A percentile compares a stretch with the other conserved stretches of the same genome.
Conservation (phyloP, 768 basidiomycete genomes). For the Chalciporus pseudorubinellus region DNA sequence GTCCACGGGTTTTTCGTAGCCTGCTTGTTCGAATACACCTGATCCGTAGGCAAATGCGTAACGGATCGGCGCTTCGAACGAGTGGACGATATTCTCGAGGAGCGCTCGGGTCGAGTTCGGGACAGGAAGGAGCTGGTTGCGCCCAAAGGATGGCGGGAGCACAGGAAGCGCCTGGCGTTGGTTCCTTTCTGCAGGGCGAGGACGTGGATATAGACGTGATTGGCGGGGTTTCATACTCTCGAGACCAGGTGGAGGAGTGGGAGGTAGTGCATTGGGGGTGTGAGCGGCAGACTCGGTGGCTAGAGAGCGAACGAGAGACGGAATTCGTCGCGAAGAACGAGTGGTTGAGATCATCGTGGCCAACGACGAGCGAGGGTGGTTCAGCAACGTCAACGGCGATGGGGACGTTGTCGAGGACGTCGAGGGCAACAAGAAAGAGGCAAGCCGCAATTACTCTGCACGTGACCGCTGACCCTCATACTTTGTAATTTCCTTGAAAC, state of each 20-base stretch:
- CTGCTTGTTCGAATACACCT: conserved; percentile 92
- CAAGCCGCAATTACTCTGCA: neutral
- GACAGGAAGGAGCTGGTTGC: conserved; percentile 79
- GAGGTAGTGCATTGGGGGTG: conserved; percentile 28
- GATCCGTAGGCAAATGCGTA: conserved; percentile 98
- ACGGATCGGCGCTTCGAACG: conserved; percentile 87
- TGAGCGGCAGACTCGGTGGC: conserved; percentile 28
- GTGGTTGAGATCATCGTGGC: conserved; percentile 25
- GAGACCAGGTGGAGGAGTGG: conserved; percentile 28
- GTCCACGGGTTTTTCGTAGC: conserved; percentile 48
- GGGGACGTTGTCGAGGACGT: neutral
- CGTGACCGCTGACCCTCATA: no score
- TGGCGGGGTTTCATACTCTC: conserved; percentile 29
- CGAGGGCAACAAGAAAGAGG: neutral
- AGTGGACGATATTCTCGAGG: conserved; percentile 73
- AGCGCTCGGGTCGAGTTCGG: conserved; percentile 76
- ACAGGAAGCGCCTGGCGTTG: conserved; percentile 41
- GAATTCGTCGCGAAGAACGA: conserved; percentile 14
- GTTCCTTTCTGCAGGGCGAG: conserved; percentile 32
- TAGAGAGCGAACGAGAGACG: conserved; percentile 18
- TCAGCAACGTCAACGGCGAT: conserved; percentile 7
- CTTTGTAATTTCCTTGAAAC: neutral
- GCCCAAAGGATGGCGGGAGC: conserved; percentile 72
- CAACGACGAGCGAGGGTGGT: conserved; percentile 11
- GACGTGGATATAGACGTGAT: conserved; percentile 43